phyloP scores from a whole-genome alignment of 2,329 filamentous ascomycete species.

The Berkeleyomyces rouxiae region DNA sequence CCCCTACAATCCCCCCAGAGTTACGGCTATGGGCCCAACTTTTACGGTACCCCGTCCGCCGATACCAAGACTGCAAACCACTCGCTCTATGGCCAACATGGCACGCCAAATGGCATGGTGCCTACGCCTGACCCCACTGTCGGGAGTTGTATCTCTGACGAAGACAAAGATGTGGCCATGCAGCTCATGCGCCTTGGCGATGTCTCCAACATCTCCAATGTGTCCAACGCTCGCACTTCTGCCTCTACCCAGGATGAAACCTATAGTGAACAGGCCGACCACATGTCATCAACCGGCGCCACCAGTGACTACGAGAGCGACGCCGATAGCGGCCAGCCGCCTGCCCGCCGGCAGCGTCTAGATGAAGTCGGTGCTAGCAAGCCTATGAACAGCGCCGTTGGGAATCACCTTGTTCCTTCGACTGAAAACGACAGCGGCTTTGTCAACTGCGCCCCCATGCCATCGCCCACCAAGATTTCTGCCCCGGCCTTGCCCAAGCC shows the following conservation, averaged over 20 bases:
- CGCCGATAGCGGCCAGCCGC: constrained; percentile 36
- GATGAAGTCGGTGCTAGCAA: constrained; percentile 27
- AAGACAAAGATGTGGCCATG: constrained; percentile 82
- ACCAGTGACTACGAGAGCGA: constrained; percentile 63
- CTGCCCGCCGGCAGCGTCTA: constrained; percentile 40
- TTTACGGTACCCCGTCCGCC: constrained; percentile 29
- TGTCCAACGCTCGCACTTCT: constrained; percentile 82
- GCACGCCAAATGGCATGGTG: constrained; percentile 35
- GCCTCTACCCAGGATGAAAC: constrained; percentile 88
- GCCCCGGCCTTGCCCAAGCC: constrained; percentile 19
- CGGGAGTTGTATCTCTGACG: constrained; percentile 90
- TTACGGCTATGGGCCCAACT: constrained; percentile 33
- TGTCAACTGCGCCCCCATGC: not conserved
- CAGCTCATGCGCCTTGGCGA: constrained; percentile 93
- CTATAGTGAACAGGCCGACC: constrained; percentile 77
- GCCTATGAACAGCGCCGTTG: constrained; percentile 21
- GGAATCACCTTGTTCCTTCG: not conserved
- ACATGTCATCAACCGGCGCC: constrained; percentile 67
- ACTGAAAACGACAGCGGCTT: constrained; percentile 4
- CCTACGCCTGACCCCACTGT: constrained; percentile 96
- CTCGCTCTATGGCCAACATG: constrained; percentile 21
- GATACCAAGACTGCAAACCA: constrained; percentile 45
- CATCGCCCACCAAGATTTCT: constrained; percentile 9
- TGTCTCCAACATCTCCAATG: constrained; percentile 52
- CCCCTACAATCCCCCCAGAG: constrained; percentile 73